These are phyloP conservation scores for Trichaptum fuscoviolaceum DNA, from an alignment of 768 basidiomycete species.

Conservation along the genomic window DNA sequence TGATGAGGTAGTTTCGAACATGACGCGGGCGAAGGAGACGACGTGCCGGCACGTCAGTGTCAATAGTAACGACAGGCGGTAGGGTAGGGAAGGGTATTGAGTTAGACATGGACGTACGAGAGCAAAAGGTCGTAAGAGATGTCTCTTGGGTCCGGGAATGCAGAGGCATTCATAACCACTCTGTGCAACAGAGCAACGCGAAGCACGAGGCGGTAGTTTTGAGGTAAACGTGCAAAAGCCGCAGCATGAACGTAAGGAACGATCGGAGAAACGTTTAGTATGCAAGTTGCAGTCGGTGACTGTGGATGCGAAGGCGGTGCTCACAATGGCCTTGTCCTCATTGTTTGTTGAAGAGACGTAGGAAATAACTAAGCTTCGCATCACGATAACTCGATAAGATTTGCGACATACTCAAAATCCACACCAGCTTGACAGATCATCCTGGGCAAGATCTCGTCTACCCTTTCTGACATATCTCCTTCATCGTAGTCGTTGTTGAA, in stretches of 20 bases:
- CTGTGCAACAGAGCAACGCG: slow-evolving; percentile 32
- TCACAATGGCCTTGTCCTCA: slow-evolving; percentile 83
- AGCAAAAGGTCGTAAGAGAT: slow-evolving; percentile 76
- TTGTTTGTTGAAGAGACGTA: slow-evolving; percentile 10
- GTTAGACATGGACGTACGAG: slow-evolving; percentile 40
- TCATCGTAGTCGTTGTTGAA: slow-evolving; percentile 21
- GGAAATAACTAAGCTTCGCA: slow-evolving; percentile 4
- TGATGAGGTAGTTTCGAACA: slow-evolving; percentile 12
- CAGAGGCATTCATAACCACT: slow-evolving; percentile 80
- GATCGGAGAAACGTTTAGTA: not conserved
- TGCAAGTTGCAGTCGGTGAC: slow-evolving; percentile 7
- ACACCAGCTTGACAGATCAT: slow-evolving; percentile 88
- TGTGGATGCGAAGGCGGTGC: slow-evolving; percentile 20
- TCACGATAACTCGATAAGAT: slow-evolving; percentile 8
- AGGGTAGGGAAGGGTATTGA: slow-evolving; percentile 2
- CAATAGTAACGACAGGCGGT: not conserved
- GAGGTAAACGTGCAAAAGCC: not conserved
- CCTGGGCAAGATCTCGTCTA: slow-evolving; percentile 62
- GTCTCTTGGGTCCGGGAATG: slow-evolving; percentile 71
- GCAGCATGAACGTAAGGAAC: not conserved
- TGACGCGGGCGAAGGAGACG: slow-evolving; percentile 12
- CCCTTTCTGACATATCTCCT: slow-evolving; percentile 26
- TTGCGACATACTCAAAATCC: slow-evolving; percentile 70
- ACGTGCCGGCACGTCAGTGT: not conserved
- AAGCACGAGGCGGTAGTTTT: not conserved